Percentiles rank a stretch among this genome's conserved stretches.
Conservation (phyloP, 176 grass and related monocot genomes). For the Pharus latifolius region DNA sequence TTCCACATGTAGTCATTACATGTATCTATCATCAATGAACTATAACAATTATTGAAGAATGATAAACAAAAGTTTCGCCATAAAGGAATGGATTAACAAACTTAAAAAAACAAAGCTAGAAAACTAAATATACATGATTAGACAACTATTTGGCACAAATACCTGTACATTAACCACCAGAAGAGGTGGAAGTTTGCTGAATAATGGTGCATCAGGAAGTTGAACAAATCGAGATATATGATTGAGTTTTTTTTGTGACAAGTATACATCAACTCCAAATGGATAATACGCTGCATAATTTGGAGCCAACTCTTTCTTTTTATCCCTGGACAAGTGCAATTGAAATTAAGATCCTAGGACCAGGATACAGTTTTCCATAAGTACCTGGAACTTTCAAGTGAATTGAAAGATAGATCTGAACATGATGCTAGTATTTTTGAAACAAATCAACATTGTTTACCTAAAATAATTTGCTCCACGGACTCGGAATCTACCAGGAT, state of each 20-base stretch:
- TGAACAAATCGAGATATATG: conserved; percentile 93
- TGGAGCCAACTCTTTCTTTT: conserved; percentile 89
- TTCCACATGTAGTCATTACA: neutral
- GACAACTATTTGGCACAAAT: neutral
- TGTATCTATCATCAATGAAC: neutral
- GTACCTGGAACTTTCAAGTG: neutral
- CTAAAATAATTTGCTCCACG: conserved; percentile 85
- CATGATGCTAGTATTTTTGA: neutral
- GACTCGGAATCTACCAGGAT: conserved; percentile 76
- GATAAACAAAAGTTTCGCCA: neutral
- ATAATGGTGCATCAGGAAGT: conserved; percentile 59
- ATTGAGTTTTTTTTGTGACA: conserved; percentile 74
- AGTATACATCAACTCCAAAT: conserved; percentile 84
- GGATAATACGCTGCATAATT: conserved; percentile 88
- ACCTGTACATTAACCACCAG: conserved; percentile 98
- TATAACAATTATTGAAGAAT: neutral
- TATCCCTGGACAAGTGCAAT: conserved; percentile 55
- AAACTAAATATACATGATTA: neutral
- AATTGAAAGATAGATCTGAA: neutral
- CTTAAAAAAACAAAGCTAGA: neutral
- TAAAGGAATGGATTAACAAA: neutral
- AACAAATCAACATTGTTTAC: conserved; percentile 34
- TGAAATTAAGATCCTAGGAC: conserved; percentile 8
- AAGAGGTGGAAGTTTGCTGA: conserved; percentile 66
- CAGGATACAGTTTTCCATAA: neutral